phyloP scores from a whole-genome alignment of 306 rosid genomes.

The Quercus gilva region DNA sequence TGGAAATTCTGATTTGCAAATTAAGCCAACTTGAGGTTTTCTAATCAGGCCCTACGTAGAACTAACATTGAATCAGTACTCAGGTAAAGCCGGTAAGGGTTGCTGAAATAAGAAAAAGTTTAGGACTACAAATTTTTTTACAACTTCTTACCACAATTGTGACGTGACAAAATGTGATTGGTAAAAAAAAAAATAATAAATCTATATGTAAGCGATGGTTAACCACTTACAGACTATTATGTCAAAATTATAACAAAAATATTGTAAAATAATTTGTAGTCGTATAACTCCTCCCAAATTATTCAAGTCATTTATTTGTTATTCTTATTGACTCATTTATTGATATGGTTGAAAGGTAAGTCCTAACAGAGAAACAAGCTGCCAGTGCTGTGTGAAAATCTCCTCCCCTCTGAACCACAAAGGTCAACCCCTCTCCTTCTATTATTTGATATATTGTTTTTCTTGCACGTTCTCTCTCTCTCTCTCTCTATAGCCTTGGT shows the following conservation, averaged over 20 bases:
- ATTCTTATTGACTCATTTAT: slow-evolving; percentile 30
- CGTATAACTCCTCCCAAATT: not conserved
- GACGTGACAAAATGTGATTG: accelerated
- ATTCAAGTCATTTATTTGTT: not conserved
- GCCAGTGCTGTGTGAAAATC: slow-evolving; percentile 27
- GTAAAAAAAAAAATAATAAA: no score
- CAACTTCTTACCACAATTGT: no score
- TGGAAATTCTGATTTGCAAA: not conserved
- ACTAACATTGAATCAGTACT: not conserved
- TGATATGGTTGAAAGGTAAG: slow-evolving; percentile 36
- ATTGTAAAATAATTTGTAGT: no score
- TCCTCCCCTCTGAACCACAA: slow-evolving; percentile 30
- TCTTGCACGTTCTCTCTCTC: slow-evolving; percentile 36
- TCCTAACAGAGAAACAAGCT: slow-evolving; percentile 23
- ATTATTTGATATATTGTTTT: slow-evolving; percentile 10
- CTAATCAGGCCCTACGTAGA: not conserved
- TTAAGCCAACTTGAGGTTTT: not conserved
- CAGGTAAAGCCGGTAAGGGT: not conserved
- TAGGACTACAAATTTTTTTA: not conserved
- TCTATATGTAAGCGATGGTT: no score
- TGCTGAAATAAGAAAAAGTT: not conserved
- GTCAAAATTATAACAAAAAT: no score
- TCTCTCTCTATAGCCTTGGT: slow-evolving; percentile 10
- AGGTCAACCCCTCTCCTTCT: slow-evolving; percentile 49
- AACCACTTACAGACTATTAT: accelerated